Evolutionary conservation across 192 early-diverging fungal genomes (phyloP).

Genomic region (Podila epigama): DNA sequence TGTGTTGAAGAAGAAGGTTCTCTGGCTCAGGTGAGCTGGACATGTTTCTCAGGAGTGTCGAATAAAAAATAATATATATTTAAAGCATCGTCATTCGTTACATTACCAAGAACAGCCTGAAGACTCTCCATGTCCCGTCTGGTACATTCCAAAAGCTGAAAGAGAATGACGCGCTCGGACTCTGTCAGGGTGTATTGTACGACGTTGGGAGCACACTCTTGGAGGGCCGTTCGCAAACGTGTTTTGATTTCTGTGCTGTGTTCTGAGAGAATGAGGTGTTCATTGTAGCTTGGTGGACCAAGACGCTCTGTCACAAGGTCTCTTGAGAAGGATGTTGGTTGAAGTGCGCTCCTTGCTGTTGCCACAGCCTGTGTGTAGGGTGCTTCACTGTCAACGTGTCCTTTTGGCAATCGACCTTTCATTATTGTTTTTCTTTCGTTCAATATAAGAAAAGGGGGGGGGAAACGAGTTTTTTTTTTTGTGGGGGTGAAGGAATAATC

Average conservation of each 20-base stretch:
- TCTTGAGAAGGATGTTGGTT: neutral
- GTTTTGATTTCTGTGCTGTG: neutral
- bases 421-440: too few relatives aligned
- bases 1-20: too few relatives aligned
- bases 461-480: too few relatives aligned
- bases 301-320: neutral
- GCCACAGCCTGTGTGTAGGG: too few relatives aligned
- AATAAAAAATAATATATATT: too few relatives aligned
- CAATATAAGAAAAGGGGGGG: too few relatives aligned
- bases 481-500: too few relatives aligned
- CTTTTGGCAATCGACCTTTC: neutral
- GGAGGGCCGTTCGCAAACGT: neutral
- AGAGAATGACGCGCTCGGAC: neutral
- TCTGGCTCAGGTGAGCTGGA: too few relatives aligned
- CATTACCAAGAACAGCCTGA: neutral
- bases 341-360: too few relatives aligned
- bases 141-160: neutral
- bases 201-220: neutral
- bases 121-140: neutral
- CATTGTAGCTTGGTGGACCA: neutral
- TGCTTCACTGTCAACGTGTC: neutral
- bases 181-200: neutral
- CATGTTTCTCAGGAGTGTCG: too few relatives aligned
- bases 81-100: neutral
- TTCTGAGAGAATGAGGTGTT: neutral